Evolutionary conservation across 1,284 basidiomycete genomes (phyloP), one percentile per base, ranked within the genome.

Genomic region (Cryptococcus sp.): DNA sequence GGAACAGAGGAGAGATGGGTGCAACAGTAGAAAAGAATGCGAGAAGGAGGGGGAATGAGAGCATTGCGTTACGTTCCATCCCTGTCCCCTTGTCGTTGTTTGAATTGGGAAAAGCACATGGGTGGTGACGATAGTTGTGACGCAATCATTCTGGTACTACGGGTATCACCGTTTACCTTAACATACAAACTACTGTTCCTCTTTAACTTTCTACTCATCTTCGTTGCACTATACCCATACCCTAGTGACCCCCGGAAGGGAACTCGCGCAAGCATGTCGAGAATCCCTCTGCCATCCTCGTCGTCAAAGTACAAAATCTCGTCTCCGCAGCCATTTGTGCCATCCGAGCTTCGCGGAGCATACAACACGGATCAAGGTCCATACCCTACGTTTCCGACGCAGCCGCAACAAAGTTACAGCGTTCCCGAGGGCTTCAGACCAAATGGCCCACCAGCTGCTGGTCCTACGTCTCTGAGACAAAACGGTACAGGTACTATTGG

Each of bases 291-390:
- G 5, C 19, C 50, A 16, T 45, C 39, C 26, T 48, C 61, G 46
- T 50, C 58, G 7, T 63, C 69, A 11, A 66, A 65, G 45, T 69
- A 69, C 63, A 69, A 70, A 57, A 73, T 75, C 46, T 73, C 73
- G 20, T 64, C 64, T n/a, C 72, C 70, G 5, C 70, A 69, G 44
- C 63, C 67, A 4, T 47, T 61, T 19, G 46, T 52, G 22, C 23
- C 40, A 19, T 54, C 47, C 46, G 61, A 58, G 46, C 57, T 59
- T 17, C 51, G 59, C 19, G 34, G 60, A 17, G 53, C 58, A 5
- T 54, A 58, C 46, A 50, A 43, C n/a, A 46, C 56, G n/a, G 54
- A 58, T 46, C 53, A 54, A 37, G 58, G 63, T 29, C 62, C 63
- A 37, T 67, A 66, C 48, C 65, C 64, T 4, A 54, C 60, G 15